Conservation (phyloP, 192 early-diverging fungal genomes). For the Coemansia sp. region DNA sequence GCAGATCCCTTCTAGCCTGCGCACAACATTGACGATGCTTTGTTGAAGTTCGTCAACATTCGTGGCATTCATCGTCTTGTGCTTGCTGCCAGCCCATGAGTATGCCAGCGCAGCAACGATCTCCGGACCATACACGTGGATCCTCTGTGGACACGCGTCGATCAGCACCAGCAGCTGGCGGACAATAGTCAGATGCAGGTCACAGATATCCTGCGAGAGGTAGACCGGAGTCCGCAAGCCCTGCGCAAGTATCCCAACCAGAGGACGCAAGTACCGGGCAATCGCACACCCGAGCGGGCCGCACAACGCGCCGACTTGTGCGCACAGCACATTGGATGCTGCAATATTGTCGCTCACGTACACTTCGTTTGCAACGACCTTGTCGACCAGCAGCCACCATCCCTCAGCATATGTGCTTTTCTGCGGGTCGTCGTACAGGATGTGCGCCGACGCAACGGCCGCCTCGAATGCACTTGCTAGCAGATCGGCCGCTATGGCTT, state of each 20-base stretch:
- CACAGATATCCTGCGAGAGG: constrained; percentile 8
- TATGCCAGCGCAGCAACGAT: constrained; percentile 40
- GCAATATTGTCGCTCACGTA: constrained; percentile 39
- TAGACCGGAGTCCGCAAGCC: constrained; percentile 26
- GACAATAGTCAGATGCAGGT: constrained; percentile 23
- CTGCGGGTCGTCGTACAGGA: constrained; percentile 12
- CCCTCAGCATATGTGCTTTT: constrained; percentile 12
- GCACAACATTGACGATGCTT: neutral
- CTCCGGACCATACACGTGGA: constrained; percentile 20
- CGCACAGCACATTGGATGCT: constrained; percentile 15
- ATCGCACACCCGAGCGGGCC: constrained; percentile 28
- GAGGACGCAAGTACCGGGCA: constrained; percentile 32
- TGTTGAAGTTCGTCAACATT: neutral
- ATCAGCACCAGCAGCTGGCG: constrained; percentile 25
- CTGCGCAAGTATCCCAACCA: constrained; percentile 28
- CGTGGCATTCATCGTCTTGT: neutral
- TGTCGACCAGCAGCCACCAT: constrained; percentile 35
- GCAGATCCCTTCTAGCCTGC: neutral
- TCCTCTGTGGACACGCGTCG: constrained; percentile 23
- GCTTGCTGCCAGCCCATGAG: constrained; percentile 21
- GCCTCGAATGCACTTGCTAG: constrained; percentile 21
- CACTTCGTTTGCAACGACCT: constrained; percentile 24
- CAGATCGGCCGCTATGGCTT: constrained; percentile 12
- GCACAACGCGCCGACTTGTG: constrained; percentile 16
- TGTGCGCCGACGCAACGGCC: constrained; percentile 6